These are phyloP conservation scores for Ophiostoma sp. DNA, from an alignment of 2,329 filamentous ascomycete species.

Conservation along the genomic window DNA sequence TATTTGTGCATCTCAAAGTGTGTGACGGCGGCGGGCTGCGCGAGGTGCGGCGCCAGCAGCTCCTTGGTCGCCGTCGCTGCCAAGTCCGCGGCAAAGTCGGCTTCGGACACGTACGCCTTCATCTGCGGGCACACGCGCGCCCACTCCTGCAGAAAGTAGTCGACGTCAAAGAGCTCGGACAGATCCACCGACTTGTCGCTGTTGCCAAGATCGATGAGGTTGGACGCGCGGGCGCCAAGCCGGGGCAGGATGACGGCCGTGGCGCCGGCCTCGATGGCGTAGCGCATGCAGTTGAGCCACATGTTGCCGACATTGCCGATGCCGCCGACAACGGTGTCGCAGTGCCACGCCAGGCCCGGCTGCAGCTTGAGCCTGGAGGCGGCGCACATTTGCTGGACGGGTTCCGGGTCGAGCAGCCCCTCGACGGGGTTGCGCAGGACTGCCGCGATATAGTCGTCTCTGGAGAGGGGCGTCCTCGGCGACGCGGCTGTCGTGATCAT, in stretches of 20 bases:
- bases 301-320: constrained; percentile 38
- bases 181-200: constrained; percentile 22
- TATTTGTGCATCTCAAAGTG: constrained; percentile 21
- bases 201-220: constrained; percentile 25
- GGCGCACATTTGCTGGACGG: constrained; percentile 31
- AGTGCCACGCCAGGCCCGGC: constrained; percentile 36
- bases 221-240: constrained; percentile 28
- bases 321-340: constrained; percentile 36
- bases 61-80: background rate
- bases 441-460: constrained; percentile 25
- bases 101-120: constrained; percentile 24
- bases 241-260: constrained; percentile 28
- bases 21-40: background rate
- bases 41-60: background rate
- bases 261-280: constrained; percentile 34
- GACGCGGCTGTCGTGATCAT: background rate
- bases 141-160: constrained; percentile 25
- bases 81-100: background rate
- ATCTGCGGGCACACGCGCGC: constrained; percentile 25
- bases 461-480: background rate
- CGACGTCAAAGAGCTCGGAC: constrained; percentile 23
- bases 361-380: constrained; percentile 30
- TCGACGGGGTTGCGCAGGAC: constrained; percentile 27
- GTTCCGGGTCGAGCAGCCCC: constrained; percentile 26
- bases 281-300: constrained; percentile 37